These are phyloP conservation scores for Suhomyces terraborum DNA, from an alignment of 1,139 yeast genomes.

Conservation along the genomic window DNA sequence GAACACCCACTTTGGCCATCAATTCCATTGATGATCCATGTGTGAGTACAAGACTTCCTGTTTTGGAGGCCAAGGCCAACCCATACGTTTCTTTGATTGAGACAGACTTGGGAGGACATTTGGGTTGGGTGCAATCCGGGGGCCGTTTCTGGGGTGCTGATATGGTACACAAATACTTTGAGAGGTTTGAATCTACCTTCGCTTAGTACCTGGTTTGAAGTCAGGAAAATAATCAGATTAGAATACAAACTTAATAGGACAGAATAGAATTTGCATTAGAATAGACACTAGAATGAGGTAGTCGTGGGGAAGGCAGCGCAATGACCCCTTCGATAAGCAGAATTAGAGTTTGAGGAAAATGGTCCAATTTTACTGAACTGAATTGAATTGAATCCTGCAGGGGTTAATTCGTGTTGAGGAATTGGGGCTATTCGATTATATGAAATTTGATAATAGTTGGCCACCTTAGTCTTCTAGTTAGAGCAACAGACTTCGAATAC, in stretches of 20 bases:
- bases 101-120: conserved; percentile 60
- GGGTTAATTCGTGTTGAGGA: too few relatives aligned
- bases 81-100: conserved; percentile 41
- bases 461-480: too few relatives aligned
- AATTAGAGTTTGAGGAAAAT: too few relatives aligned
- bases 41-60: conserved; percentile 52
- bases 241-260: neutral
- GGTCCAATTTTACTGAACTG: too few relatives aligned
- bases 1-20: conserved; percentile 68
- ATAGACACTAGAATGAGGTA: neutral
- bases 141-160: conserved; percentile 76
- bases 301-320: too few relatives aligned
- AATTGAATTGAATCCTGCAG: too few relatives aligned
- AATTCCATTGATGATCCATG: conserved; percentile 86
- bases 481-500: too few relatives aligned
- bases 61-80: conserved; percentile 28
- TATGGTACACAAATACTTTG: conserved; percentile 63
- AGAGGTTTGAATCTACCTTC: conserved; percentile 43
- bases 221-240: neutral
- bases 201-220: neutral
- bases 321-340: neutral
- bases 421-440: too few relatives aligned
- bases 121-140: conserved; percentile 56
- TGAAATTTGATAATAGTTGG: too few relatives aligned
- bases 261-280: neutral